These are phyloP conservation scores for Amanita molliuscula DNA, from an alignment of 768 basidiomycete species.

Conservation along the genomic window DNA sequence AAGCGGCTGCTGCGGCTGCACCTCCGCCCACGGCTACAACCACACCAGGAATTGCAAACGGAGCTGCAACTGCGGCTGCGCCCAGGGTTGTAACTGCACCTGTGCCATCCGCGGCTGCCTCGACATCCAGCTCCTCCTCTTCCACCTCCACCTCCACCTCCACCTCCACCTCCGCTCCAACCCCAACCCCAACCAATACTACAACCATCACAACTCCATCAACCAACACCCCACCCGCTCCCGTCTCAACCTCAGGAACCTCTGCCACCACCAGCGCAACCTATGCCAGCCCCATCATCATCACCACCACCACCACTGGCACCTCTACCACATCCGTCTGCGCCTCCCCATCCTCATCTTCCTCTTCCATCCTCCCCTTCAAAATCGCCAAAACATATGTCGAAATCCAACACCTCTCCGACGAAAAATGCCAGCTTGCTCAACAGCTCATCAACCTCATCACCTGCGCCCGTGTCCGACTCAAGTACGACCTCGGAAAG, in stretches of 20 bases:
- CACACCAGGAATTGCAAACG: slow-evolving; percentile 12
- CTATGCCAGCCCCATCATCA: slow-evolving; percentile 13
- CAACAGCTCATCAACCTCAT: slow-evolving; percentile 40
- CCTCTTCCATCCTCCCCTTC: slow-evolving; percentile 25
- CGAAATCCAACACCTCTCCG: slow-evolving; percentile 32
- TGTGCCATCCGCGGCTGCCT: too few species aligned
- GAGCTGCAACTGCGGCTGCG: too few species aligned
- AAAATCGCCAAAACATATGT: slow-evolving; percentile 35
- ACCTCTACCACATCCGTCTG: slow-evolving; percentile 18
- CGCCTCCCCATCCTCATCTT: slow-evolving; percentile 7
- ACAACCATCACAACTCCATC: slow-evolving; percentile 8
- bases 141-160: slow-evolving; percentile 12
- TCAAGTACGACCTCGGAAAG: slow-evolving; percentile 39
- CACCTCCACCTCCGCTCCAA: slow-evolving; percentile 17
- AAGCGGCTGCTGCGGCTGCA: slow-evolving; percentile 11
- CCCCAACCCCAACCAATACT: neutral
- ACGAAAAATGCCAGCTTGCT: slow-evolving; percentile 36
- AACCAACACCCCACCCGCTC: slow-evolving; percentile 30
- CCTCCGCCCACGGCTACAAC: slow-evolving; percentile 22
- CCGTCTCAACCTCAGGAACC: slow-evolving; percentile 14
- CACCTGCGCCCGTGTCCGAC: slow-evolving; percentile 32
- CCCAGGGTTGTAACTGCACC: too few species aligned
- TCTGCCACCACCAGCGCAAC: slow-evolving; percentile 1
- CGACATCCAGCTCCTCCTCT: slow-evolving; percentile 8
- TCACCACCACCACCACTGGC: slow-evolving; percentile 14